Conservation (phyloP, 352 stramenopile genomes). For the Phytophthora tentaculata region DNA sequence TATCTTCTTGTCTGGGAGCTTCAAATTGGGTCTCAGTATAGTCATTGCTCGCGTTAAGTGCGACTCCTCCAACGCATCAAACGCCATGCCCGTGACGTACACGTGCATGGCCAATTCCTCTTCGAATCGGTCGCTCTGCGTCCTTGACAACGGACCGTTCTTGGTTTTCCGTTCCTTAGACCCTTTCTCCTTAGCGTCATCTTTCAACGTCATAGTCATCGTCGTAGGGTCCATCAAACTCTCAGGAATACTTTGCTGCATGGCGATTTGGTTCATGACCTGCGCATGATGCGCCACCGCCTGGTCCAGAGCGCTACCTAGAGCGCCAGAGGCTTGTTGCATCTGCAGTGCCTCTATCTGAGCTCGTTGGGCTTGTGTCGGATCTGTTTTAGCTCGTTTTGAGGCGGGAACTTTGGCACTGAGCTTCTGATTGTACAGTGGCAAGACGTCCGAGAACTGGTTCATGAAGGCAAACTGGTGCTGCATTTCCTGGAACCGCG, state of each 20-base stretch:
- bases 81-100: constrained; percentile 81
- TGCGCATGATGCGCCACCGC: constrained; percentile 66
- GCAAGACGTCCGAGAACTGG: constrained; percentile 82
- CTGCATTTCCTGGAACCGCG: constrained; percentile 79
- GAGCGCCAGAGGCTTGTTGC: constrained; percentile 26
- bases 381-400: constrained; percentile 63
- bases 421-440: constrained; percentile 86
- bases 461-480: constrained; percentile 83
- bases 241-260: constrained; percentile 77
- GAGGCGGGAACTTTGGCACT: constrained; percentile 67
- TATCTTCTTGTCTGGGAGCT: constrained; percentile 76
- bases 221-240: constrained; percentile 65
- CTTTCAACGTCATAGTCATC: constrained; percentile 58
- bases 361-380: constrained; percentile 23
- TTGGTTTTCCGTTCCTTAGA: constrained; percentile 52
- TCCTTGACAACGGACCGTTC: constrained; percentile 63
- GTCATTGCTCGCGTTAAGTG: constrained; percentile 70
- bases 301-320: constrained; percentile 51
- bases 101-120: constrained; percentile 84
- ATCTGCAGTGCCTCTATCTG: constrained; percentile 7
- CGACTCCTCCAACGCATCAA: constrained; percentile 76
- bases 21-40: constrained; percentile 62
- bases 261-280: constrained; percentile 76
- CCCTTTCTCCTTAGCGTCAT: constrained; percentile 37
- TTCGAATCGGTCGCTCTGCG: constrained; percentile 74